Base-by-base conservation (phyloP, 345 rosid genomes). In the Gossypium sturtianum region DNA sequence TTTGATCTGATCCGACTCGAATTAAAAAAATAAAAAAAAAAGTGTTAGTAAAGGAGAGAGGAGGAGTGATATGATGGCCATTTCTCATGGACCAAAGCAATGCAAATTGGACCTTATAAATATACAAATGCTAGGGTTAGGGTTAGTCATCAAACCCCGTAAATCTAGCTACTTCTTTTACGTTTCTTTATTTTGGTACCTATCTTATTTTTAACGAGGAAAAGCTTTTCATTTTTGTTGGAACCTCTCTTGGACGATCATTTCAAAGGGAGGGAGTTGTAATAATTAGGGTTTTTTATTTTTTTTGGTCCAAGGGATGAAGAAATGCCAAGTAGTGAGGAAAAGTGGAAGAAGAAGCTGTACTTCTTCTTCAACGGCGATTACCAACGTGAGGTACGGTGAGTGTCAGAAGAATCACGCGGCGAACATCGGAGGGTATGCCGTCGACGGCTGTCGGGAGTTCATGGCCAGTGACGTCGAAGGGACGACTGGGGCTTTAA, bases 391-490 rank as follows among this genome's bases (percentile, higher is more conserved):
- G 64, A 23, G 64, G 13, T 59, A 59, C 34, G 64, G 80, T 2
- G 97, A 91, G 87, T 91, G 97, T 64, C 91, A 86, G 71, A 89
- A 85, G 89, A 91, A 91, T 78, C 97, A 91, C 57, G 93, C 97
- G 13, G 87, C 91, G 3, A 85, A 85, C 72, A 87, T 85, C 20
- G 97, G 97, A 66, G 93, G 97, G 44, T 87, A 89, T 45, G 91
- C 93, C 12, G 89, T 91, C 0, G 96, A 91, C 41, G 96, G 96
- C 12, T 91, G 96, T 84, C 84, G 93, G 56, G 96, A 91, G 79
- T 91, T 91, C 64, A 59, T 59, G 64, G 64, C 64, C 1, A 59
- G 64, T 16, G 64, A 25, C 64, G 5, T 17, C 3, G 89, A 86
- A 66, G 90, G 86, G 2, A 80, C 83, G 4, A 68, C 17, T 0